Conservation (phyloP, 2,329 filamentous ascomycete genomes). For the Gnomoniopsis smithogilvyi region DNA sequence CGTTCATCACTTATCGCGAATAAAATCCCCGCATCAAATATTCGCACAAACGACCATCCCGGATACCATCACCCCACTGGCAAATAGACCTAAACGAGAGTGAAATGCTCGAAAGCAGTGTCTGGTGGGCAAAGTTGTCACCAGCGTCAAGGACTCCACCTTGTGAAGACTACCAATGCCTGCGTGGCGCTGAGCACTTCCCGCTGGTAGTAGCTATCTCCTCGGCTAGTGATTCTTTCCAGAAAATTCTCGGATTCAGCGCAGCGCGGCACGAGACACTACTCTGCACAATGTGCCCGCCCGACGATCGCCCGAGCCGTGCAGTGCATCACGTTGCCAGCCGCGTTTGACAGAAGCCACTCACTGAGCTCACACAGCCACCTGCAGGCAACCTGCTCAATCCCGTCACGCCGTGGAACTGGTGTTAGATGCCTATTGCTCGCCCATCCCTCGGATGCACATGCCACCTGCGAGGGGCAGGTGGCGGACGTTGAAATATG, state of each 20-base stretch:
- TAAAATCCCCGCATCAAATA: too few relatives aligned
- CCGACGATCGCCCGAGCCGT: background rate
- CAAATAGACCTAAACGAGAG: too few relatives aligned
- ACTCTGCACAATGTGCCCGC: background rate
- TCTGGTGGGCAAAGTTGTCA: too few relatives aligned
- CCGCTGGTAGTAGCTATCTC: background rate
- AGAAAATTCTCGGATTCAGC: background rate
- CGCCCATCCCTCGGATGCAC: background rate
- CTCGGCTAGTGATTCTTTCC: background rate
- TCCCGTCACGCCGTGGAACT: background rate
- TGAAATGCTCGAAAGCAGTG: too few relatives aligned
- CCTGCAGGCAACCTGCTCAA: background rate
- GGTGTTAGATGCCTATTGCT: background rate
- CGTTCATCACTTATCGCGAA: too few relatives aligned
- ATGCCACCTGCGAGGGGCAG: background rate
- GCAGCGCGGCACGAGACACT: background rate
- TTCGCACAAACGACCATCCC: too few relatives aligned
- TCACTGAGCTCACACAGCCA: background rate
- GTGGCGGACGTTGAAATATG: background rate
- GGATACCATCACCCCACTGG: too few relatives aligned
- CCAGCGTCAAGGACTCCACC: too few relatives aligned
- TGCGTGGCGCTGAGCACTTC: too few relatives aligned
- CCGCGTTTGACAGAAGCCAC: conserved; percentile 1
- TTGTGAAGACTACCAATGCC: too few relatives aligned
- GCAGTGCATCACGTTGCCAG: background rate